Evolutionary conservation across 176 grass and related monocot species (phyloP).

Genomic region (Hyparrhenia diplandra): DNA sequence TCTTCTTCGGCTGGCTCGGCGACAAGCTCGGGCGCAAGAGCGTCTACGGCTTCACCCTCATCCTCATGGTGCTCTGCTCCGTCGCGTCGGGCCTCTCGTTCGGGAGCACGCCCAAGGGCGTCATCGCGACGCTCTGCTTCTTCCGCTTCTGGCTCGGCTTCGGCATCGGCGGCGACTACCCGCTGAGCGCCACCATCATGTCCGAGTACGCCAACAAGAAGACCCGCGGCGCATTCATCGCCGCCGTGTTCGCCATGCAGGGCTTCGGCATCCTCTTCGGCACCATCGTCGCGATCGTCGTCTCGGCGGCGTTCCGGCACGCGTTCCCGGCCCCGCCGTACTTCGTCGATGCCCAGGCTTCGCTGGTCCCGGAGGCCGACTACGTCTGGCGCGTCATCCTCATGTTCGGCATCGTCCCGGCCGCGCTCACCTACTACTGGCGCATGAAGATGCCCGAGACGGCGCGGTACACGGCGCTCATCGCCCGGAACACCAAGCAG

Average conservation of each 20-base stretch:
- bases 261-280: conserved; percentile 59
- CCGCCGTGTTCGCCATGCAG: conserved; percentile 78
- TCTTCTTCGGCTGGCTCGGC: conserved; percentile 78
- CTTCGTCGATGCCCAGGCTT: conserved; percentile 13
- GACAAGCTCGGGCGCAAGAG: conserved; percentile 65
- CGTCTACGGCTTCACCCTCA: conserved; percentile 57
- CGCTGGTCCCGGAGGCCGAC: conserved; percentile 42
- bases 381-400: conserved; percentile 64
- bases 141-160: conserved; percentile 83
- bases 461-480: conserved; percentile 61
- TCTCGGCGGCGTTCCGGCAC: conserved; percentile 35
- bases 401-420: conserved; percentile 58
- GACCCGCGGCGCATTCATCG: conserved; percentile 66
- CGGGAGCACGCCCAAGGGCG: conserved; percentile 32
- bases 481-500: conserved; percentile 55
- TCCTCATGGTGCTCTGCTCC: conserved; percentile 67
- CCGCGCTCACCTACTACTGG: conserved; percentile 72
- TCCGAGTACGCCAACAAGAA: conserved; percentile 76
- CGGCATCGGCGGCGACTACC: conserved; percentile 75
- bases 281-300: conserved; percentile 30
- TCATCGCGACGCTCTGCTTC: conserved; percentile 61
- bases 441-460: conserved; percentile 84
- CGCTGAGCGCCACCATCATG: conserved; percentile 72
- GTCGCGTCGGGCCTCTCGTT: conserved; percentile 60
- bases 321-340: conserved; percentile 42